phyloP scores from a whole-genome alignment of 768 basidiomycete genomes.

The Suillus variegatus region DNA sequence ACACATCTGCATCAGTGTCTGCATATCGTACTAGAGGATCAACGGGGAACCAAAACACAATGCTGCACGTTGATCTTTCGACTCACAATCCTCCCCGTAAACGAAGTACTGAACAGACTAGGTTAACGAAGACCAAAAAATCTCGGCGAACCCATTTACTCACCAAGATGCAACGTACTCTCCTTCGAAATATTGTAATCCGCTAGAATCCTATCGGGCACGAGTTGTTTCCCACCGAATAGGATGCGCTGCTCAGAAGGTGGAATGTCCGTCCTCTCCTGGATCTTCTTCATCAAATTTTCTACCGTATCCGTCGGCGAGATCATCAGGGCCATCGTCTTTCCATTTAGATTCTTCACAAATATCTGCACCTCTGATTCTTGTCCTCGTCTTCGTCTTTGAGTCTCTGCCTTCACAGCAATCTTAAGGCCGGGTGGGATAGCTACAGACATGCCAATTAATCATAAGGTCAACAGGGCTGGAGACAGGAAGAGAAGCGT shows the following conservation, averaged over 20 bases:
- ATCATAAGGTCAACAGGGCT: not conserved
- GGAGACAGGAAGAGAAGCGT: conserved; percentile 13
- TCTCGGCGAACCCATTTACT: not conserved
- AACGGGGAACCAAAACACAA: not conserved
- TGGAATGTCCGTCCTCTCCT: conserved; percentile 5
- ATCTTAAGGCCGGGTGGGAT: not conserved
- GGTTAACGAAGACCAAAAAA: not conserved
- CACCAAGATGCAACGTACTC: conserved; percentile 36
- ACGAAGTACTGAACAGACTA: conserved; percentile 3
- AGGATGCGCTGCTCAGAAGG: conserved; percentile 9
- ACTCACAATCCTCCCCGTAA: conserved; percentile 4
- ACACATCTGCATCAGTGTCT: not conserved
- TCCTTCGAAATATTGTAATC: conserved; percentile 49
- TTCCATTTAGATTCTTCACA: conserved; percentile 43
- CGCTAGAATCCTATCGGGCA: conserved; percentile 44
- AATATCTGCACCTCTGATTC: conserved; percentile 36
- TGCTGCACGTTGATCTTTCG: not conserved
- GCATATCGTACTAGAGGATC: not conserved
- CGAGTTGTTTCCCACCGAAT: conserved; percentile 35
- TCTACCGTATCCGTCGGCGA: conserved; percentile 17
- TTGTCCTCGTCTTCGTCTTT: conserved; percentile 31
- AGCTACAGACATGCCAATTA: not conserved
- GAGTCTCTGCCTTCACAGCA: not conserved
- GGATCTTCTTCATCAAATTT: conserved; percentile 3
- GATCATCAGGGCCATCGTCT: conserved; percentile 51